Conservation (phyloP, 768 basidiomycete genomes). For the Lactarius tabidus region DNA sequence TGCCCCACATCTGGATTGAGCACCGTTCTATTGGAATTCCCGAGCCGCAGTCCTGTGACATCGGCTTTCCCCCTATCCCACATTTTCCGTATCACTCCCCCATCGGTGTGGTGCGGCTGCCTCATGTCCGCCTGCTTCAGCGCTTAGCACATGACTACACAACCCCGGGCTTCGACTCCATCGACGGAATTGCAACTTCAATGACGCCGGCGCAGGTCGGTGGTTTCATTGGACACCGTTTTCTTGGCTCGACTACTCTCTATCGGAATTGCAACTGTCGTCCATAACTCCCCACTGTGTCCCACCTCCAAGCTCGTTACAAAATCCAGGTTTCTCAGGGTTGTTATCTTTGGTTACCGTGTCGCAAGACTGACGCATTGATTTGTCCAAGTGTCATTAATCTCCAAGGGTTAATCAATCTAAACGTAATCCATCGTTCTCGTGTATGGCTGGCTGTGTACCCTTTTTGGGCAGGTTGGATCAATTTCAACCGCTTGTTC, state of each 20-base stretch:
- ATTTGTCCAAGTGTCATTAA: slow-evolving; percentile 1
- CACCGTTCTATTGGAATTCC: slow-evolving; percentile 15
- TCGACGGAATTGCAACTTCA: slow-evolving; percentile 5
- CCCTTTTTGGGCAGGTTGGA: slow-evolving; percentile 2
- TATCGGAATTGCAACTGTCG: background rate
- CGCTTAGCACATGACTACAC: slow-evolving; percentile 1
- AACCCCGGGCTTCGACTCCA: slow-evolving; percentile 7
- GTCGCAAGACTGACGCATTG: slow-evolving; percentile 7
- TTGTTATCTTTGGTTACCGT: background rate
- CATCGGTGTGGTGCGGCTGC: slow-evolving; percentile 22
- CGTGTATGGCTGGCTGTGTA: background rate
- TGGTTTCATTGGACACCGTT: background rate
- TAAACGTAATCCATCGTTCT: slow-evolving; percentile 2
- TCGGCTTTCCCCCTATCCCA: slow-evolving; percentile 22
- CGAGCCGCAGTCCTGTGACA: slow-evolving; percentile 18
- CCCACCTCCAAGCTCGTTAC: background rate
- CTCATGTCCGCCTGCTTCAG: slow-evolving; percentile 24
- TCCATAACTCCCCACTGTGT: background rate
- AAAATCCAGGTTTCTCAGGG: slow-evolving; percentile 2
- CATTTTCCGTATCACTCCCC: slow-evolving; percentile 20
- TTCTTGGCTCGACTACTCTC: background rate
- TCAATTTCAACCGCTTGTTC: slow-evolving; percentile 11
- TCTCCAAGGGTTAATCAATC: background rate
- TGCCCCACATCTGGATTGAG: slow-evolving; percentile 1
- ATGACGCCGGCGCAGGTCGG: slow-evolving; percentile 1